phyloP scores from a whole-genome alignment of 2,329 filamentous ascomycete species.

The Trichophyton schoenleinii region DNA sequence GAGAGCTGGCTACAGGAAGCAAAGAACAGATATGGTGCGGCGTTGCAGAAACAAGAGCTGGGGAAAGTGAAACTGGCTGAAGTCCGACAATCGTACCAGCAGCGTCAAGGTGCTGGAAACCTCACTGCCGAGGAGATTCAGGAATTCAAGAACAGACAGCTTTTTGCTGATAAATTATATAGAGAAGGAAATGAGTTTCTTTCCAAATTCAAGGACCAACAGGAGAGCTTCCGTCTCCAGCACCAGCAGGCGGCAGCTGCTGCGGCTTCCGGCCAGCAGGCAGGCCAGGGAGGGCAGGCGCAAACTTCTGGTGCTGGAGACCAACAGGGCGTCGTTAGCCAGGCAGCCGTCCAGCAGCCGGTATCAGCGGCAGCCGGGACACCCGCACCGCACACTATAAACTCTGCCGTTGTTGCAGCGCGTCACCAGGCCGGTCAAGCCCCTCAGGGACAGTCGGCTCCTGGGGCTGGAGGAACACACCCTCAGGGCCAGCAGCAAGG shows the following conservation, averaged over 20 bases:
- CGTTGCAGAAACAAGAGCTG: slow-evolving; percentile 37
- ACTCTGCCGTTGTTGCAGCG: slow-evolving; percentile 36
- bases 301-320: slow-evolving; percentile 4
- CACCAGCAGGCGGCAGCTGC: slow-evolving; percentile 22
- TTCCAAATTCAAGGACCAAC: slow-evolving; percentile 37
- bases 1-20: slow-evolving; percentile 37
- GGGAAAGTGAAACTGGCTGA: slow-evolving; percentile 33
- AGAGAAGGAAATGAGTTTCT: slow-evolving; percentile 36
- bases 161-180: slow-evolving; percentile 29
- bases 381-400: slow-evolving; percentile 36
- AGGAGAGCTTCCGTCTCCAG: slow-evolving; percentile 32
- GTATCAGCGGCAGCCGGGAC: slow-evolving; percentile 14
- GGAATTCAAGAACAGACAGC: slow-evolving; percentile 32
- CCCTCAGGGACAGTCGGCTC: neutral
- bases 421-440: slow-evolving; percentile 18
- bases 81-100: slow-evolving; percentile 27
- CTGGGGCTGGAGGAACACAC: slow-evolving; percentile 5
- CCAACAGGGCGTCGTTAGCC: slow-evolving; percentile 11
- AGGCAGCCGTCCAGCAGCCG: slow-evolving; percentile 17
- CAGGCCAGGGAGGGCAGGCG: neutral
- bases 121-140: slow-evolving; percentile 32
- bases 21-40: slow-evolving; percentile 35
- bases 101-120: slow-evolving; percentile 29
- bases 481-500: slow-evolving; percentile 11
- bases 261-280: slow-evolving; percentile 14